Percentiles rank a stretch among this genome's conserved stretches.
phyloP scores from a whole-genome alignment of 352 stramenopile species.

The Phytopythium ostracodes region DNA sequence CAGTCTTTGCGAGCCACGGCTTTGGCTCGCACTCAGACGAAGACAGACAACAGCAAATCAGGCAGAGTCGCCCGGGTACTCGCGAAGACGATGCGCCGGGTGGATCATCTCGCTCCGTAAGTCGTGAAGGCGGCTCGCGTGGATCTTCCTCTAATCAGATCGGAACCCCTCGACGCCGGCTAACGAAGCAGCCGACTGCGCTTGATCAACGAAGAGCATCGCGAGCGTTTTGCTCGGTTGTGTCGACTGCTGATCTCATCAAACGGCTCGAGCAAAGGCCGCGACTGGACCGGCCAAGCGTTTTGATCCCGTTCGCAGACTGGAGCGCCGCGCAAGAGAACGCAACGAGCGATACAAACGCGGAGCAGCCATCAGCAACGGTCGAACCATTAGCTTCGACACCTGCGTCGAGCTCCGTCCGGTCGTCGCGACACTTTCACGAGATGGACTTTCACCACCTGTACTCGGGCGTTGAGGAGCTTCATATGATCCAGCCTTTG shows the following conservation, averaged over 20 bases:
- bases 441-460: slow-evolving; percentile 18
- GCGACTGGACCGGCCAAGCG: slow-evolving; percentile 2
- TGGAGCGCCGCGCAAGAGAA: not conserved
- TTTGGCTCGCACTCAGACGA: not conserved
- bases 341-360: not conserved
- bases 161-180: not conserved
- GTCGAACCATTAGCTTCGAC: not conserved
- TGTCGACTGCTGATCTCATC: slow-evolving; percentile 9
- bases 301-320: slow-evolving; percentile 8
- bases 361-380: not conserved
- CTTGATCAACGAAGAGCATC: not conserved
- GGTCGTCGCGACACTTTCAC: slow-evolving; percentile 11
- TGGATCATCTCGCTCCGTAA: not conserved
- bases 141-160: not conserved
- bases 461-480: not conserved
- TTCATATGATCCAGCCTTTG: not conserved
- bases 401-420: not conserved
- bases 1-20: not conserved
- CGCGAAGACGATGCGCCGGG: not conserved
- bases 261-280: slow-evolving; percentile 6
- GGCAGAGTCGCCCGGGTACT: not conserved
- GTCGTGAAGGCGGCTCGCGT: not conserved
- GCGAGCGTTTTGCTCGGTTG: slow-evolving; percentile 1
- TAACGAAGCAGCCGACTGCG: not conserved
- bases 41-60: not conserved